Evolutionary conservation across 2,329 filamentous ascomycete genomes (phyloP).

Genomic region (Pseudocercospora crystallina): DNA sequence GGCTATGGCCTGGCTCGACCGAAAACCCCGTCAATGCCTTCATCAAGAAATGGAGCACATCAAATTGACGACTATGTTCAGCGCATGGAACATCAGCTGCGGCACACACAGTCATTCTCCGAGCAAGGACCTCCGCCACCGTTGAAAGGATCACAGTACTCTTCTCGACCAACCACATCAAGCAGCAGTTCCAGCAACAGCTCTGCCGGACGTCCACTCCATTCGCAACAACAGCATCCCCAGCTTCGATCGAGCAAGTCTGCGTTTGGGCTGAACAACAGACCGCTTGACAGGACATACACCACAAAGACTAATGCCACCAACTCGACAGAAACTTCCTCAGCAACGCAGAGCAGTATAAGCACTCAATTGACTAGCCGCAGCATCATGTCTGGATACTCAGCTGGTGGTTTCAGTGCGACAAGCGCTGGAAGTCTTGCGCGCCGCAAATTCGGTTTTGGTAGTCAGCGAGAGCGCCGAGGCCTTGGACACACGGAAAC

Average conservation of each 20-base stretch:
- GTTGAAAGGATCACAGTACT: constrained; percentile 31
- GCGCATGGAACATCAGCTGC: constrained; percentile 82
- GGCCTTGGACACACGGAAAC: constrained; percentile 24
- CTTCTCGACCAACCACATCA: constrained; percentile 28
- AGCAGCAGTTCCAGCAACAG: constrained; percentile 30
- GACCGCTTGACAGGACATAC: constrained; percentile 72
- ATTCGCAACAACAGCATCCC: constrained; percentile 45
- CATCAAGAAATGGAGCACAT: constrained; percentile 55
- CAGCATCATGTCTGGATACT: constrained; percentile 91
- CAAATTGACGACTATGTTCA: constrained; percentile 84
- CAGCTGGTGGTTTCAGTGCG: constrained; percentile 86
- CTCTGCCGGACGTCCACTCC: constrained; percentile 18
- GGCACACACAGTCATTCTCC: constrained; percentile 62
- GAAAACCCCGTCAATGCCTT: constrained; percentile 49
- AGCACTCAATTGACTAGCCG: constrained; percentile 77
- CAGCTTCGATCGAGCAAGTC: constrained; percentile 64
- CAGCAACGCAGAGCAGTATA: constrained; percentile 61
- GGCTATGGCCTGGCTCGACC: constrained; percentile 46
- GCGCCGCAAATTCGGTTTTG: constrained; percentile 62
- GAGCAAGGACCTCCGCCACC: constrained; percentile 39
- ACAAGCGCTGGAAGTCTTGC: constrained; percentile 94
- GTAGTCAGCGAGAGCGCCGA: constrained; percentile 36
- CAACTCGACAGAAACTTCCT: constrained; percentile 62
- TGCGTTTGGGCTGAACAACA: constrained; percentile 71
- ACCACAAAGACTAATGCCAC: constrained; percentile 87